These are phyloP conservation scores for Dichotomocladium elegans DNA, from an alignment of 371 early-diverging fungal species.

Conservation along the genomic window DNA sequence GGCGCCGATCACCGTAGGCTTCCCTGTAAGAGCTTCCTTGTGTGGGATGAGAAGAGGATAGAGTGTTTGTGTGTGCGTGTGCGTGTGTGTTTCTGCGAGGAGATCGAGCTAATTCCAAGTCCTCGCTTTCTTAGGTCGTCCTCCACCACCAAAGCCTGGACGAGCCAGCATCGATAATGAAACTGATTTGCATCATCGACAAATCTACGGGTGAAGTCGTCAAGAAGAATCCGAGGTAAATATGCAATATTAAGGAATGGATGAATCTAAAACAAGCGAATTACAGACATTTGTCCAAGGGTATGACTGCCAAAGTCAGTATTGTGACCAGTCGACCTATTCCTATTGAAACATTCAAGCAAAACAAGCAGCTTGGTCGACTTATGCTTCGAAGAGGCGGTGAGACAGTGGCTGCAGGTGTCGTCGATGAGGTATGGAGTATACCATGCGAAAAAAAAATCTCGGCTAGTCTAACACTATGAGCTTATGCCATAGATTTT, in stretches of 20 bases:
- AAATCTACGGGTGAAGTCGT: conserved; percentile 80
- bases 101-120: too few relatives aligned
- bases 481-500: conserved; percentile 28
- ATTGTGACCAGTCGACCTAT: conserved; percentile 70
- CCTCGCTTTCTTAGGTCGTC: conserved; percentile 43
- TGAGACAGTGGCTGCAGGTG: conserved; percentile 90
- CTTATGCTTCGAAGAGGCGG: conserved; percentile 84
- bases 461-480: neutral
- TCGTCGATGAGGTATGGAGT: conserved; percentile 61
- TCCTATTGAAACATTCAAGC: conserved; percentile 81
- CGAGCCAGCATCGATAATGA: conserved; percentile 73
- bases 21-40: conserved; percentile 52
- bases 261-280: neutral
- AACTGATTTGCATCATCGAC: conserved; percentile 70
- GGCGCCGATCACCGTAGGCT: conserved; percentile 90
- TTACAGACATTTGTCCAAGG: conserved; percentile 71
- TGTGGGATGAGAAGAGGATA: too few relatives aligned
- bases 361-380: conserved; percentile 85
- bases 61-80: too few relatives aligned
- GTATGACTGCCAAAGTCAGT: conserved; percentile 80
- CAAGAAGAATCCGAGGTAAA: conserved; percentile 78
- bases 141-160: conserved; percentile 80
- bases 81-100: neutral
- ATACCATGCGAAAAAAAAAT: too few relatives aligned
- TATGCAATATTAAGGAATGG: too few relatives aligned